phyloP scores from a whole-genome alignment of 2,329 filamentous ascomycete genomes.

The Graphilbum fragrans region DNA sequence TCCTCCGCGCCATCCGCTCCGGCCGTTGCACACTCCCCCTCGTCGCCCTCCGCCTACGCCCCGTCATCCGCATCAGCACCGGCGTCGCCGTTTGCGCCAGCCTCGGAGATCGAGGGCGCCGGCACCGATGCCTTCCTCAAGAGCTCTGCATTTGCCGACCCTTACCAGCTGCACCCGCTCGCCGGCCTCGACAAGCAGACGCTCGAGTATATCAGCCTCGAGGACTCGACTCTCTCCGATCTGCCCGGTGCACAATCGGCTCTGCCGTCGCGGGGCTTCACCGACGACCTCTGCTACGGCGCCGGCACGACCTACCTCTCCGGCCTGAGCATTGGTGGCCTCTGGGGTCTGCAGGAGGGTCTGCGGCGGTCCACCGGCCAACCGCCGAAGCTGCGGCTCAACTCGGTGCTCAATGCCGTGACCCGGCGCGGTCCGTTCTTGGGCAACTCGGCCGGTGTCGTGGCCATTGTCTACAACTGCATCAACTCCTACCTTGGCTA shows the following conservation, averaged over 20 bases:
- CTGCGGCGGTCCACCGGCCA: slow-evolving; percentile 63
- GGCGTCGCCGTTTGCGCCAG: slow-evolving; percentile 43
- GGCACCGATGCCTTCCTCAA: slow-evolving; percentile 82
- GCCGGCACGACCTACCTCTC: slow-evolving; percentile 87
- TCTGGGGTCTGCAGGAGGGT: slow-evolving; percentile 87
- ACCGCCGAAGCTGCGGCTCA: slow-evolving; percentile 83
- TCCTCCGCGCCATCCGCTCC: slow-evolving; percentile 14
- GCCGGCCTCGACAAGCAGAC: slow-evolving; percentile 86
- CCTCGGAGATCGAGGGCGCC: slow-evolving; percentile 45
- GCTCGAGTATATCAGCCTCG: slow-evolving; percentile 87
- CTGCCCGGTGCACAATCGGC: slow-evolving; percentile 77
- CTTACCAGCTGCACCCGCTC: slow-evolving; percentile 80
- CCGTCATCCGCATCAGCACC: slow-evolving; percentile 19
- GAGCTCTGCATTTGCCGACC: slow-evolving; percentile 67
- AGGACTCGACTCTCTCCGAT: slow-evolving; percentile 80
- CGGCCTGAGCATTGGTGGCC: slow-evolving; percentile 75
- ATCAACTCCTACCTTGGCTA: slow-evolving; percentile 77
- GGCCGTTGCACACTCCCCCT: background rate
- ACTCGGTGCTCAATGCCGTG: slow-evolving; percentile 88
- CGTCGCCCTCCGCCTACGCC: slow-evolving; percentile 23
- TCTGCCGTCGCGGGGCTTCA: slow-evolving; percentile 91
- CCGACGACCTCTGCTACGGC: slow-evolving; percentile 95
- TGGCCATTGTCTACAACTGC: slow-evolving; percentile 93
- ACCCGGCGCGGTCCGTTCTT: slow-evolving; percentile 88
- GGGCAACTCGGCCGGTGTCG: slow-evolving; percentile 89